These are phyloP conservation scores for Microsporum ferrugineum DNA, from an alignment of 2,329 filamentous ascomycete species.

Conservation along the genomic window DNA sequence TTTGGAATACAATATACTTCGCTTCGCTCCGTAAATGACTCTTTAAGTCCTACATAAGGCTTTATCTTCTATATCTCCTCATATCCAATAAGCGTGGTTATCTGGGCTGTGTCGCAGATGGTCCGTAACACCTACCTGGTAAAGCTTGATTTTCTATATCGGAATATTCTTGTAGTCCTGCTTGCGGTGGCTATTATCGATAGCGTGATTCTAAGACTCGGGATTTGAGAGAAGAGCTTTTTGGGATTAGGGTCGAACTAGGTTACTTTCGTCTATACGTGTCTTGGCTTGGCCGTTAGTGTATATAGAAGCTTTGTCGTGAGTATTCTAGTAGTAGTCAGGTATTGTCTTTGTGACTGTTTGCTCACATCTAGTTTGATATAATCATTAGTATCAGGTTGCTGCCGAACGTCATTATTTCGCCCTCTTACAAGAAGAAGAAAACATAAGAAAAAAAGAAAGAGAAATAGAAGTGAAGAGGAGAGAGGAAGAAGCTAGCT, in stretches of 20 bases:
- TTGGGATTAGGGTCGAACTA: constrained; percentile 72
- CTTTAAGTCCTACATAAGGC: too few relatives aligned
- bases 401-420: background rate
- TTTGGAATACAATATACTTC: too few relatives aligned
- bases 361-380: too few relatives aligned
- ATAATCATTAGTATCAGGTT: too few relatives aligned
- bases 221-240: constrained; percentile 65
- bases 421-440: background rate
- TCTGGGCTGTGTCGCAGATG: too few relatives aligned
- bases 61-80: too few relatives aligned
- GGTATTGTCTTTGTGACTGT: too few relatives aligned
- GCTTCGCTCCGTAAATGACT: too few relatives aligned
- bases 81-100: too few relatives aligned
- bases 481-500: background rate
- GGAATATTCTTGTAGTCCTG: constrained; percentile 71
- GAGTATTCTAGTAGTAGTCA: constrained; percentile 17
- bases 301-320: constrained; percentile 95
- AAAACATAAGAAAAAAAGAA: background rate
- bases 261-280: constrained; percentile 80
- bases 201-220: constrained; percentile 59
- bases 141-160: constrained; percentile 77
- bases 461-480: background rate
- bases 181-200: constrained; percentile 70
- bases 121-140: constrained; percentile 48
- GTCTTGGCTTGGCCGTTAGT: constrained; percentile 71